Base-by-base conservation (phyloP, 345 rosid species). In the Hevea brasiliensis region DNA sequence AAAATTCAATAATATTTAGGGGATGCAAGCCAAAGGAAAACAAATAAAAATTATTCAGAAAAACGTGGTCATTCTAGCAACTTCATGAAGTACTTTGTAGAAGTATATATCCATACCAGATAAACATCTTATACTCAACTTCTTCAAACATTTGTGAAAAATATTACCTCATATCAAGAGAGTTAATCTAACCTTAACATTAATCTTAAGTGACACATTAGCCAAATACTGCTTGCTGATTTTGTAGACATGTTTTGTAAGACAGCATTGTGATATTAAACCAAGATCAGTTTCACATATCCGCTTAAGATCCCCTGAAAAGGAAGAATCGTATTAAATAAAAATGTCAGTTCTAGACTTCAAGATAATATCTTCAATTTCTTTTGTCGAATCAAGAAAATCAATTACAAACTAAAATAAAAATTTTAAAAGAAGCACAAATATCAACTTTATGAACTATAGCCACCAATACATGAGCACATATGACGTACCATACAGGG, bases 271-370 rank as follows among this genome's bases (percentile, higher is more conserved):
- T 29, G 99, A 87, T 81, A 95, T 92, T 72, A 95, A 77, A 59
- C 99, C 99, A 20, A 95, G 96, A 67, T 95, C 99, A 23, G 99
- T 95, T 88, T 95, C 99, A 8, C 99, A 95, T 67, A 95, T 95
- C 79, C 99, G 79, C 85, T 95, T 95, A 71, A 95, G 88, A 84
- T 95, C 99, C 32, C 99, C 99, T 94, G 83, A 74, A 72, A 76
- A 47, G 21, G 55, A 35, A 47, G 24, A 70, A 37, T 51, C 20
- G 18, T 50, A 65, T 57, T 29, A 79, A 42, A 60, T 55, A 50
- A 69, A 37, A 65, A 60, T 50, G 21, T 51, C 1, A 20, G 68
- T n/a, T 1, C 37, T 32, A 32, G 37, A 32, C 37, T 26, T 57
- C 9, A 27, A 56, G 35, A 48, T 44, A 41, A 56, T 32, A 50